These are phyloP conservation scores for Neckera pumila DNA, from an alignment of 225 moss, liverwort and hornwort species.

Conservation along the genomic window DNA sequence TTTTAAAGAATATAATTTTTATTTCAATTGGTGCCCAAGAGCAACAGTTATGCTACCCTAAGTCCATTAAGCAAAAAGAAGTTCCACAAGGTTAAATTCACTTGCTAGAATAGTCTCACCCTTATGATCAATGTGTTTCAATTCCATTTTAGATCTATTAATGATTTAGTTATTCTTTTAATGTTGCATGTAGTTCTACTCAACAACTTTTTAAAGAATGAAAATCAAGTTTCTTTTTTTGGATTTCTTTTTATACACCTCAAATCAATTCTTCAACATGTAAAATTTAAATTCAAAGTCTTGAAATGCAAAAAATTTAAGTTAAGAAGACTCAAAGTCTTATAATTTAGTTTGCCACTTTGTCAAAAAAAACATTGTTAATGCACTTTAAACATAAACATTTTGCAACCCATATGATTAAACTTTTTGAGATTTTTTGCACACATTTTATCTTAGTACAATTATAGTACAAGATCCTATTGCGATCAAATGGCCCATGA, in stretches of 20 bases:
- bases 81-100: not conserved
- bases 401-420: not conserved
- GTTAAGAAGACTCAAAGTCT: not conserved
- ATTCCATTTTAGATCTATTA: not conserved
- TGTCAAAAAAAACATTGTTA: too few species aligned
- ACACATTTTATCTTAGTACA: not conserved
- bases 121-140: not conserved
- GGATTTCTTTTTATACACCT: too few species aligned
- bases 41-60: not conserved
- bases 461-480: not conserved
- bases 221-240: too few species aligned
- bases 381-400: not conserved
- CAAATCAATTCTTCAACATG: too few species aligned
- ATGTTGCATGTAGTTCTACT: not conserved
- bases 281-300: too few species aligned
- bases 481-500: too few species aligned
- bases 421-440: not conserved
- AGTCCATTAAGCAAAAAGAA: not conserved
- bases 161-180: not conserved
- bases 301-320: not conserved
- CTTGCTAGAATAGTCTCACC: not conserved
- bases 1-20: not conserved
- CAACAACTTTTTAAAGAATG: not conserved
- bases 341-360: not conserved
- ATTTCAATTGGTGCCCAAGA: not conserved